Conservation (phyloP, 2,329 filamentous ascomycete species). For the Colletotrichum theobromicola region DNA sequence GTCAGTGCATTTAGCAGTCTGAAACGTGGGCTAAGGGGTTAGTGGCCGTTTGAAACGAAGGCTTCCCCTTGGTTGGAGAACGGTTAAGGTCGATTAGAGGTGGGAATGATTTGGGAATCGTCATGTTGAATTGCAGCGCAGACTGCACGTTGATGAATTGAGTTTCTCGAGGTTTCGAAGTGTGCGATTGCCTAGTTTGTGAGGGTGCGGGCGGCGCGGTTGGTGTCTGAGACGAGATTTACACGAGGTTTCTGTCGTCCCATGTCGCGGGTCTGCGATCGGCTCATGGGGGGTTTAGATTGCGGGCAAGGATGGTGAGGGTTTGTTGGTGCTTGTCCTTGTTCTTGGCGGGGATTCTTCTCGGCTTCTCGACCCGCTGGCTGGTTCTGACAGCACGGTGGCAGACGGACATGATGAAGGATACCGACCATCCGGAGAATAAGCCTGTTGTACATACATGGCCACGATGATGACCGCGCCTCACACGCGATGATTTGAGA, state of each 20-base stretch:
- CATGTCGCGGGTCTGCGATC: not conserved
- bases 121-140: not conserved
- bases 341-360: not conserved
- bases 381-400: not conserved
- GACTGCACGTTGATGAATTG: not conserved
- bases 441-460: not conserved
- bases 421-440: not conserved
- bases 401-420: not conserved
- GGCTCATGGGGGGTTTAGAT: not conserved
- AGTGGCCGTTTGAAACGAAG: not conserved
- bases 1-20: conserved; percentile 2
- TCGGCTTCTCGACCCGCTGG: not conserved
- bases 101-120: not conserved
- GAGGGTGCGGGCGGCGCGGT: conserved; percentile 8
- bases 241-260: not conserved
- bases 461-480: not conserved
- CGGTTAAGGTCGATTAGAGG: not conserved
- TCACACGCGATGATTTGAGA: not conserved
- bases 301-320: not conserved
- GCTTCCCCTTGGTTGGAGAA: not conserved
- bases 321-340: not conserved
- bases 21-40: not conserved
- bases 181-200: not conserved
- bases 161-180: not conserved
- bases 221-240: not conserved